Conservation (phyloP, 2,329 filamentous ascomycete genomes). For the Thielaviopsis musarum region DNA sequence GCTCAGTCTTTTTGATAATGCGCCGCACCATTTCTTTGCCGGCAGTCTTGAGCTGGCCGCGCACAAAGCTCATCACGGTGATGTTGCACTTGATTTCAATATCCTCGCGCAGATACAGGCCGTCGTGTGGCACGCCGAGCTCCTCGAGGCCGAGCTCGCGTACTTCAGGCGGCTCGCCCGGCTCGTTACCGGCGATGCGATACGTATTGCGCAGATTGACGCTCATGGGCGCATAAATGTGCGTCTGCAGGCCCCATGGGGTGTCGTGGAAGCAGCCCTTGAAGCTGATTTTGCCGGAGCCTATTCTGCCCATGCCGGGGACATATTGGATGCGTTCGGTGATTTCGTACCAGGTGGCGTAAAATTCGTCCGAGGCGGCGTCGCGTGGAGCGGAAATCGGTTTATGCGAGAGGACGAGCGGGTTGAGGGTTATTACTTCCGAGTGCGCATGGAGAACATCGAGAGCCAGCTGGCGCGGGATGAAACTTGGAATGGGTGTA, state of each 20-base stretch:
- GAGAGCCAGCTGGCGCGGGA: constrained; percentile 54
- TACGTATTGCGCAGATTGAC: constrained; percentile 54
- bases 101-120: constrained; percentile 51
- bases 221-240: constrained; percentile 51
- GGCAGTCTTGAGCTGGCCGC: constrained; percentile 47
- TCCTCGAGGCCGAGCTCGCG: constrained; percentile 25
- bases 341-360: constrained; percentile 60
- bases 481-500: constrained; percentile 52
- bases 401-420: constrained; percentile 46
- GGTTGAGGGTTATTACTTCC: constrained; percentile 55
- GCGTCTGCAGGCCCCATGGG: constrained; percentile 55
- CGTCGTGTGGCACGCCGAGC: constrained; percentile 44
- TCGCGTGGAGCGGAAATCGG: constrained; percentile 49
- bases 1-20: constrained; percentile 54
- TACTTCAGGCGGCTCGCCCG: constrained; percentile 43
- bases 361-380: constrained; percentile 53
- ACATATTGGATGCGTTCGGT: constrained; percentile 50
- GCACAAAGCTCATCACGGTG: constrained; percentile 47
- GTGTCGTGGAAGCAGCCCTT: constrained; percentile 57
- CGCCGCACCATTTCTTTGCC: constrained; percentile 51
- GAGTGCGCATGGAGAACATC: constrained; percentile 55
- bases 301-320: constrained; percentile 47
- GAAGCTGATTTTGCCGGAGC: constrained; percentile 49
- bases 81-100: constrained; percentile 56
- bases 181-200: constrained; percentile 50